Conservation (phyloP, 2,329 filamentous ascomycete genomes). For the Alternaria brassicae region DNA sequence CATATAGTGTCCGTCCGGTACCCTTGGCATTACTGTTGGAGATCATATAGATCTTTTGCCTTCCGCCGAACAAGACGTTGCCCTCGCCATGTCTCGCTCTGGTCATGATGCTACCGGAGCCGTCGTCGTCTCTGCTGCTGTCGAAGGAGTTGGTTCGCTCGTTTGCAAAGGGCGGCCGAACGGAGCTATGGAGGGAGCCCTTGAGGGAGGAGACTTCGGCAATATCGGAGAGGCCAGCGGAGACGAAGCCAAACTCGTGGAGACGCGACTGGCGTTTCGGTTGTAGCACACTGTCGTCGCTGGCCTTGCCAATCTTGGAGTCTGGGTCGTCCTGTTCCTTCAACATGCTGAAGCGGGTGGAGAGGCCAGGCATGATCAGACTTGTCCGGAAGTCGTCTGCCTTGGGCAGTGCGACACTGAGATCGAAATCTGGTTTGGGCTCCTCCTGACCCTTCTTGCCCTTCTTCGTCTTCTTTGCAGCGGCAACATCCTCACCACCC, state of each 20-base stretch:
- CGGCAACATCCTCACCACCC: conserved; percentile 42
- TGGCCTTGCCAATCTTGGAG: conserved; percentile 89
- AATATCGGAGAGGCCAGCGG: conserved; percentile 76
- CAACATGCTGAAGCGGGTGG: conserved; percentile 95
- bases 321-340: conserved; percentile 91
- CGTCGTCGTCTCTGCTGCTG: conserved; percentile 69
- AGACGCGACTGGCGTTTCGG: conserved; percentile 82
- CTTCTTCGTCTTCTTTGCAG: conserved; percentile 52
- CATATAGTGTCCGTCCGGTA: conserved; percentile 73
- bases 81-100: conserved; percentile 83
- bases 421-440: conserved; percentile 72
- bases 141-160: conserved; percentile 71
- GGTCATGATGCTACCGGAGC: conserved; percentile 81
- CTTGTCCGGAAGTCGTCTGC: conserved; percentile 94
- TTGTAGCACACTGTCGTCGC: conserved; percentile 89
- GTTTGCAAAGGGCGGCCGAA: conserved; percentile 66
- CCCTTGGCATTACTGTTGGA: conserved; percentile 59
- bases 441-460: conserved; percentile 61
- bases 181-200: conserved; percentile 57
- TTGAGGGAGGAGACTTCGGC: conserved; percentile 84
- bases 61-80: conserved; percentile 91
- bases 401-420: conserved; percentile 76
- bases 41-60: conserved; percentile 94
- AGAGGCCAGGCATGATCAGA: conserved; percentile 92
- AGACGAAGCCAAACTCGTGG: conserved; percentile 71